Percentiles rank a stretch among this genome's conserved stretches.
These are phyloP conservation scores for Mycena latifolia DNA, from an alignment of 768 basidiomycete species.

Conservation along the genomic window DNA sequence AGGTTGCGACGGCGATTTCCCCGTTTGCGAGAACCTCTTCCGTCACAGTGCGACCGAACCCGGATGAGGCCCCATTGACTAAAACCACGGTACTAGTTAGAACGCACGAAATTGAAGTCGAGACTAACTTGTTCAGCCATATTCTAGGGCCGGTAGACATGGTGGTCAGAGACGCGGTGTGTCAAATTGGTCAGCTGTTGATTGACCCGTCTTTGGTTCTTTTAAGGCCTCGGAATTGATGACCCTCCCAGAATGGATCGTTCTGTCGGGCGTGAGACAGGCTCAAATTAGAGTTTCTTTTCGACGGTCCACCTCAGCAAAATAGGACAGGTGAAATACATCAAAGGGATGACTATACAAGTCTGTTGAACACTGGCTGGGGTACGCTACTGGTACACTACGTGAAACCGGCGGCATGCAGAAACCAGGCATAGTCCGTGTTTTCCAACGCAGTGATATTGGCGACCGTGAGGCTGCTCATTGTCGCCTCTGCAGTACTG, in stretches of 20 bases:
- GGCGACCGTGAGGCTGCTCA: neutral
- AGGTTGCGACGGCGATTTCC: constrained; percentile 37
- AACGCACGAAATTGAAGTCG: neutral
- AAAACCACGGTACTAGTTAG: neutral
- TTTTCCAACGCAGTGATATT: neutral
- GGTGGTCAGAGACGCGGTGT: neutral
- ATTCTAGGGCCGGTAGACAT: neutral
- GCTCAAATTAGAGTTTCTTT: too few relatives aligned
- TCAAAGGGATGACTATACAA: neutral
- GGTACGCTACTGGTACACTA: neutral
- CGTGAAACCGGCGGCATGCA: neutral
- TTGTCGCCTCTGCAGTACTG: neutral
- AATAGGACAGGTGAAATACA: neutral
- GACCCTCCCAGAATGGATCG: too few relatives aligned
- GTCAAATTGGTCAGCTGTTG: too few relatives aligned
- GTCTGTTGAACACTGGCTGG: neutral
- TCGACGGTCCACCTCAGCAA: too few relatives aligned
- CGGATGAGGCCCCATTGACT: constrained; percentile 43
- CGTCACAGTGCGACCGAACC: constrained; percentile 34
- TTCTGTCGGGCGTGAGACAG: too few relatives aligned
- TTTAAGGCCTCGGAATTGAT: too few relatives aligned
- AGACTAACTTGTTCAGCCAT: constrained; percentile 4
- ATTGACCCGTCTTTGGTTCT: too few relatives aligned
- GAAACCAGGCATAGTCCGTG: neutral
- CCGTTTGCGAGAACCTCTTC: constrained; percentile 36